Evolutionary conservation across 148 eudicot genomes (phyloP).

Genomic region (Heliosperma pusillum): DNA sequence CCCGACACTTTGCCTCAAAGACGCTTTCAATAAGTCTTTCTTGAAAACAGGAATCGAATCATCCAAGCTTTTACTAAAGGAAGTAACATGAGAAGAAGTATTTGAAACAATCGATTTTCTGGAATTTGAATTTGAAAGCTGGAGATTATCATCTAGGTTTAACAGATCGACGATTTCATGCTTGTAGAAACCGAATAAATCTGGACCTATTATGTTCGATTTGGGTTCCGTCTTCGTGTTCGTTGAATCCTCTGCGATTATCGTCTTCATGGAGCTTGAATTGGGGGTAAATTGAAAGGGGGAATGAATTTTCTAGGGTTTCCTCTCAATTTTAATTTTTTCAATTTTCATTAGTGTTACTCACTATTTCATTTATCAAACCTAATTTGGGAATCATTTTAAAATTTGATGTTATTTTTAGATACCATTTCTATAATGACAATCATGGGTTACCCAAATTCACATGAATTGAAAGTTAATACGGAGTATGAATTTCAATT

Average conservation of each 20-base stretch:
- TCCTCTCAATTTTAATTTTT: not conserved
- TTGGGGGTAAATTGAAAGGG: not conserved
- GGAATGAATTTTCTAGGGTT: not conserved
- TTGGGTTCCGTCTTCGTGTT: constrained; percentile 29
- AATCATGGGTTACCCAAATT: too few relatives aligned
- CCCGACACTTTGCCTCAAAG: constrained; percentile 46
- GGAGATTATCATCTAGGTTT: constrained; percentile 35
- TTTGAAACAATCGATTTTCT: constrained; percentile 21
- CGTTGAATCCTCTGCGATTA: constrained; percentile 39
- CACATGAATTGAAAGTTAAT: too few relatives aligned
- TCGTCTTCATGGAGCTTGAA: not conserved
- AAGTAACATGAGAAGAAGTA: constrained; percentile 18
- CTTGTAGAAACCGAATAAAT: constrained; percentile 53
- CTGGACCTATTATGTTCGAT: constrained; percentile 40
- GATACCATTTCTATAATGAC: too few relatives aligned
- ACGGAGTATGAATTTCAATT: too few relatives aligned
- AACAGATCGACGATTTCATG: constrained; percentile 42
- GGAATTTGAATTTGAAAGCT: constrained; percentile 25
- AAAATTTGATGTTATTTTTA: too few relatives aligned
- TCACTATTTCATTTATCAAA: too few relatives aligned
- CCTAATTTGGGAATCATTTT: too few relatives aligned
- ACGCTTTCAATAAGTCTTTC: constrained; percentile 49
- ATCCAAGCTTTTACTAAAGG: constrained; percentile 39
- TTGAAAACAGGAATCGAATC: constrained; percentile 38
- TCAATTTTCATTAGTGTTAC: too few relatives aligned